Evolutionary conservation across 805 yeast genomes (phyloP).

Genomic region (Barnettozyma sp.): DNA sequence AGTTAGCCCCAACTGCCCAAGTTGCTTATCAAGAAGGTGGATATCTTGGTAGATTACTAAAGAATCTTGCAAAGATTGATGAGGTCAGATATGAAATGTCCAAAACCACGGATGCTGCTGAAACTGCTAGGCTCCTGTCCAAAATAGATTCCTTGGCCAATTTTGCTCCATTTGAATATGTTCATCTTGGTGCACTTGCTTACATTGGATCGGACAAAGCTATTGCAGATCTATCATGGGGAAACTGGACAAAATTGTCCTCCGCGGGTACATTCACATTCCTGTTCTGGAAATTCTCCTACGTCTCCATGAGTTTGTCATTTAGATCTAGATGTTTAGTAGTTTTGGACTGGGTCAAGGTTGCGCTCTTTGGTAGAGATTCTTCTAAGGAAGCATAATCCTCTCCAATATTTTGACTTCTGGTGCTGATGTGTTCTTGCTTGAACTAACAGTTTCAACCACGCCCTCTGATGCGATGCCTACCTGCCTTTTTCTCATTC

Average conservation of each 20-base stretch:
- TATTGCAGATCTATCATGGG: slow-evolving; percentile 81
- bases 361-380: slow-evolving; percentile 86
- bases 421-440: too few species aligned
- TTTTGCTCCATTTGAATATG: slow-evolving; percentile 56
- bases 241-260: slow-evolving; percentile 73
- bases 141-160: slow-evolving; percentile 41
- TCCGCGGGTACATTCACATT: slow-evolving; percentile 86
- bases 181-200: slow-evolving; percentile 89
- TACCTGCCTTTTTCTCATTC: too few species aligned
- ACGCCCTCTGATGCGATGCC: too few species aligned
- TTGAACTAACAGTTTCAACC: too few species aligned
- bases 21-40: slow-evolving; percentile 93
- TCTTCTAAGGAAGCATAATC: slow-evolving; percentile 65
- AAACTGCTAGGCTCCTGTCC: slow-evolving; percentile 34
- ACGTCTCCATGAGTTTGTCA: slow-evolving; percentile 83
- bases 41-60: slow-evolving; percentile 67
- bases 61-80: slow-evolving; percentile 40
- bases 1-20: slow-evolving; percentile 94
- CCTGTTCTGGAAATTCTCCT: slow-evolving; percentile 89
- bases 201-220: slow-evolving; percentile 92
- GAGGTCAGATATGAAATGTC: slow-evolving; percentile 33
- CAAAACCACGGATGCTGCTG: slow-evolving; percentile 27
- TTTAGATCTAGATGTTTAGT: slow-evolving; percentile 84
- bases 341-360: slow-evolving; percentile 82
- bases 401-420: too few species aligned